Evolutionary conservation across 83 land plant genomes (phyloP), one percentile per base, ranked within the genome.

Genomic region (Picea abies): DNA sequence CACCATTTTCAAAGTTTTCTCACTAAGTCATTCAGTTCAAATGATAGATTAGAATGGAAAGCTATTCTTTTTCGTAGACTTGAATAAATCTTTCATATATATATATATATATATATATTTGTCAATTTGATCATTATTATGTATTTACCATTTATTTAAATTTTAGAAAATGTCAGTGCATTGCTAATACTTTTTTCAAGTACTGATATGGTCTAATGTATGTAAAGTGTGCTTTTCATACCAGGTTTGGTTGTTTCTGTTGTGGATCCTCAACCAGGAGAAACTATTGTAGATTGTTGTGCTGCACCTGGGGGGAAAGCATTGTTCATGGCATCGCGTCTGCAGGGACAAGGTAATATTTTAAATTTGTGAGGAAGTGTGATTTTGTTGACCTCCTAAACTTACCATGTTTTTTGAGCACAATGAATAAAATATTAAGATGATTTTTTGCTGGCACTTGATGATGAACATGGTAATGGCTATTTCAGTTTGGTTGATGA

Each of bases 231-330:
- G n/a, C 35, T 80, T n/a, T 73, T 29, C 47, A 58, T 8, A n/a
- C 44, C 91, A 96, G 98, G 98, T 77, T 83, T 96, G 63, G 94
- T 93, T 71, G 98, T 94, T 56, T 86, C 91, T 84, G 81, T 94
- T 71, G 89, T 93, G 70, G 93, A 96, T 81, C 95, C 97, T 67
- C 90, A 91, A 85, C 98, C 95, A 11, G 95, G 96, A 47, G 97
- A 96, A 9, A 85, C 71, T 14, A 91, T 96, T 65, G 23, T 94
- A 64, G 98, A 96, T 65, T 96, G 98, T 68, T 96, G 98, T 88
- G 98, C 97, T 71, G 98, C 98, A 73, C 98, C 97, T n/a, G 98
- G 98, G 81, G 98, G 97, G 58, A 96, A 96, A 81, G 89, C 97
- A 60, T 84, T 96, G 23, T 90, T 82, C 82, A 91, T 96, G 92